Evolutionary conservation across 768 basidiomycete genomes (phyloP), one percentile per base, ranked within the genome.

Genomic region (Suillus lakei): DNA sequence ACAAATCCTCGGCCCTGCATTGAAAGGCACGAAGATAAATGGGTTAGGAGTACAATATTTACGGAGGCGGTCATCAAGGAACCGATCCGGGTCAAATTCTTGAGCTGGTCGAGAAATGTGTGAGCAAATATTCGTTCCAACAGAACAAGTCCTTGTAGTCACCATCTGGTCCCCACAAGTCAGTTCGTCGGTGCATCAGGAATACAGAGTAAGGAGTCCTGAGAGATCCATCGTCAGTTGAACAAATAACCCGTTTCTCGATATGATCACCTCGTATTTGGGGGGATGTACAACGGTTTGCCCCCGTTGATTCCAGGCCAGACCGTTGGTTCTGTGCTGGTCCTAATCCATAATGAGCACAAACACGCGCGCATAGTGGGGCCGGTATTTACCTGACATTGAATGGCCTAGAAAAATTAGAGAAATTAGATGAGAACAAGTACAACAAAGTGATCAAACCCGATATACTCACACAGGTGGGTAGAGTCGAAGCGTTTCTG

Each of bases 91-190:
- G 70, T 91, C 89, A 67, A 90, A 91, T 64, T 76, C 68, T 4
- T 82, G 72, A n/a, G 88, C 87, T 88, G 56, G 28, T 13, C 10
- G 23, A 28, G 21, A 55, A 53, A n/a, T 16, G n/a, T 18, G 38
- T 41, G 7, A 2, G 26, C 66, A 38, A 66, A 62, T 34, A 48
- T 15, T 30, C 28, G 18, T 39, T 36, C 8, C 32, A 36, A 18
- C 1, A n/a, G 21, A 28, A 21, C 4, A 28, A 5, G 34, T 18
- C 8, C 6, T 32, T 18, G 2, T 28, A 3, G 65, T 64, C 67
- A 88, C 88, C 88, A 70, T 90, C 88, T 1, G 88, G 87, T 0
- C 89, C 89, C 89, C 89, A 91, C 6, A 88, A 80, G 67, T 89
- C 86, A 59, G 74, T 81, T 38, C 88, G 80, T 7, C 88, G 81